These are phyloP conservation scores for Solanum pennellii DNA, from an alignment of 257 asterid genomes.

Conservation along the genomic window DNA sequence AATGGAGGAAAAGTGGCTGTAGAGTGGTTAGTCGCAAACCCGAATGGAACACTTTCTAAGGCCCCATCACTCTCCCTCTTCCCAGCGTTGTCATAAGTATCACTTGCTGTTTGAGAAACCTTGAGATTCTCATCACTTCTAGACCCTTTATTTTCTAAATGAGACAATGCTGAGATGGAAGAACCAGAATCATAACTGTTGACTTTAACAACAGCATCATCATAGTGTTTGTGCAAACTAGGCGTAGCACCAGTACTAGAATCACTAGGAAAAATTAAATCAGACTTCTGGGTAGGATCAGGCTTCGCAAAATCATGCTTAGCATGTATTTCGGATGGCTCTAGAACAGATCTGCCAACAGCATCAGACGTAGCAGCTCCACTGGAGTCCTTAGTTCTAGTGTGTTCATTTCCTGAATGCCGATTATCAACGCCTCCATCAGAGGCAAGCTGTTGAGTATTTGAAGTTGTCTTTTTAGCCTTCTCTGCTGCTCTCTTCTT, in stretches of 20 bases:
- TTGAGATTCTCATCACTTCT: conserved; percentile 21
- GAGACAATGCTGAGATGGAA: conserved; percentile 10
- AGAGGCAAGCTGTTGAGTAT: conserved; percentile 24
- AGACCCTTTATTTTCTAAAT: conserved; percentile 23
- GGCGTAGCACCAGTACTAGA: neutral
- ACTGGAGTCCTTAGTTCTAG: conserved; percentile 29
- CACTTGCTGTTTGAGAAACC: conserved; percentile 15
- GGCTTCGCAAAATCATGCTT: conserved; percentile 25
- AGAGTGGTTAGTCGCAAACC: conserved; percentile 11
- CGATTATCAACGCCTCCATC: conserved; percentile 35
- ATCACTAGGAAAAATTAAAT: conserved; percentile 15
- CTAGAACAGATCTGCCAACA: conserved; percentile 20
- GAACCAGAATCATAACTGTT: conserved; percentile 9
- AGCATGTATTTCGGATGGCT: conserved; percentile 13
- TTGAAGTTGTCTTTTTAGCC: conserved; percentile 46
- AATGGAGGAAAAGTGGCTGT: conserved; percentile 10
- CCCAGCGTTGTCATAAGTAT: conserved; percentile 13
- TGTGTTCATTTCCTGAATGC: conserved; percentile 29
- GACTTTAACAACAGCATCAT: neutral
- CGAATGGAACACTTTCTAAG: conserved; percentile 23
- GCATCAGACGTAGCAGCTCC: conserved; percentile 48
- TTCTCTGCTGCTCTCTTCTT: conserved; percentile 68
- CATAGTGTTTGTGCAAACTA: neutral
- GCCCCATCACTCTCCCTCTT: conserved; percentile 30
- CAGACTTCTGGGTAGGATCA: conserved; percentile 17